Conservation (phyloP, 148 eudicot species). For the Rhododendron kiyosumense region DNA sequence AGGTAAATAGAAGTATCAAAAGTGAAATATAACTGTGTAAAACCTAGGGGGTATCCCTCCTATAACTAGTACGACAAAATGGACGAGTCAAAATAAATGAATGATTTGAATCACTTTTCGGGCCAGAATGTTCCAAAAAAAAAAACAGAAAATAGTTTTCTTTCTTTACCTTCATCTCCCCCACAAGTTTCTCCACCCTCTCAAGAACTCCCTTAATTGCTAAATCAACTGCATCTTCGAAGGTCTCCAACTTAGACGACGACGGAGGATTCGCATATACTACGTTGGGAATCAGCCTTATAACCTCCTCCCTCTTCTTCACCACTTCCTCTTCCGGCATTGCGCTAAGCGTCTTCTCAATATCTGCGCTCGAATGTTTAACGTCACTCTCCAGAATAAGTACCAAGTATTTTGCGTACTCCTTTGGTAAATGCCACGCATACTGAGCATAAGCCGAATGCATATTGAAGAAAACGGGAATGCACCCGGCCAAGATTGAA, state of each 20-base stretch:
- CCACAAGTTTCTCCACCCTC: conserved; percentile 9
- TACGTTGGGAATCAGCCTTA: conserved; percentile 31
- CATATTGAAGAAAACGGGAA: conserved; percentile 39
- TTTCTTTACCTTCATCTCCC: background rate
- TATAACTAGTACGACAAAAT: too few relatives aligned
- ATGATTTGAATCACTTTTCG: background rate
- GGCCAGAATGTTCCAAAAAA: background rate
- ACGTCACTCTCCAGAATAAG: conserved; percentile 22
- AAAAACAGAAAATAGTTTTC: background rate
- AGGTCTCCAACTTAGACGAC: conserved; percentile 12
- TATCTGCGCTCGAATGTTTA: conserved; percentile 12
- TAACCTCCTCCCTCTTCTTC: conserved; percentile 32
- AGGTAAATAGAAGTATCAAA: too few relatives aligned
- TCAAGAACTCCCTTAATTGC: conserved; percentile 21
- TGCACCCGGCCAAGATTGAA: conserved; percentile 49
- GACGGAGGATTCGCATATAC: conserved; percentile 29
- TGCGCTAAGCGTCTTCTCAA: conserved; percentile 18
- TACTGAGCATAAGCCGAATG: conserved; percentile 37
- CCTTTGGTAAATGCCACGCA: conserved; percentile 41
- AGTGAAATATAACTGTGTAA: too few relatives aligned
- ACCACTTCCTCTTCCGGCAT: conserved; percentile 11
- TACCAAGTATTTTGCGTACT: conserved; percentile 33
- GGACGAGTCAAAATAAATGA: background rate
- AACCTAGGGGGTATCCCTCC: background rate
- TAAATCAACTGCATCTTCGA: conserved; percentile 38